Percentiles rank a stretch among this genome's conserved stretches.
Conservation (phyloP, 73 alveolate genomes). For the Tetrahymena malaccensis region DNA sequence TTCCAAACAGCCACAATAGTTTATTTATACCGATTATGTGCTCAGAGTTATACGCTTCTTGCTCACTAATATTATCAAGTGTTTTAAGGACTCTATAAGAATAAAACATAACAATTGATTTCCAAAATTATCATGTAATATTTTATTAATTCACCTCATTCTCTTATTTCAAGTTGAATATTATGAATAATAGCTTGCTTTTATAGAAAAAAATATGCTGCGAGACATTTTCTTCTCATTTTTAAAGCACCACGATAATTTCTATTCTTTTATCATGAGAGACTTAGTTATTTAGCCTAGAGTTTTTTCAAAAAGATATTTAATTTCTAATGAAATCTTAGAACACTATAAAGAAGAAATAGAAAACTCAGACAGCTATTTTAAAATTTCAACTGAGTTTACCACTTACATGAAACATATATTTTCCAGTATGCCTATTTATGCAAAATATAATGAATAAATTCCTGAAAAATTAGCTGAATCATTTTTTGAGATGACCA, state of each 20-base stretch:
- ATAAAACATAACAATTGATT: not conserved
- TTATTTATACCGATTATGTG: not conserved
- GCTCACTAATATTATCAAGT: not conserved
- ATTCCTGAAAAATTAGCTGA: not conserved
- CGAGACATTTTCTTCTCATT: not conserved
- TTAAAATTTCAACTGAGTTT: not conserved
- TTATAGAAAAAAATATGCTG: not conserved
- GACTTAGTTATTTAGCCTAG: not conserved
- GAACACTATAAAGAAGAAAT: not conserved
- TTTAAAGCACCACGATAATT: not conserved
- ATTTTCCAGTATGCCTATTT: not conserved
- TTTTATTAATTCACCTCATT: not conserved
- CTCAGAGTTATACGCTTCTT: not conserved
- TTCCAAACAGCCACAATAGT: not conserved
- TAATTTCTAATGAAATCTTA: not conserved
- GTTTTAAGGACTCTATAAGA: not conserved
- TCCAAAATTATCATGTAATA: not conserved
- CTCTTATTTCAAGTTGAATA: not conserved
- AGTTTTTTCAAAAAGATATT: not conserved
- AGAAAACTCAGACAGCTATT: not conserved
- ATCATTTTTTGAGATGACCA: not conserved
- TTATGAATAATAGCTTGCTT: not conserved
- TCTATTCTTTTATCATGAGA: not conserved
- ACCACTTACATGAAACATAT: not conserved
- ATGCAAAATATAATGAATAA: not conserved